Evolutionary conservation across 2,329 filamentous ascomycete genomes (phyloP).

Genomic region (Claviceps monticola): DNA sequence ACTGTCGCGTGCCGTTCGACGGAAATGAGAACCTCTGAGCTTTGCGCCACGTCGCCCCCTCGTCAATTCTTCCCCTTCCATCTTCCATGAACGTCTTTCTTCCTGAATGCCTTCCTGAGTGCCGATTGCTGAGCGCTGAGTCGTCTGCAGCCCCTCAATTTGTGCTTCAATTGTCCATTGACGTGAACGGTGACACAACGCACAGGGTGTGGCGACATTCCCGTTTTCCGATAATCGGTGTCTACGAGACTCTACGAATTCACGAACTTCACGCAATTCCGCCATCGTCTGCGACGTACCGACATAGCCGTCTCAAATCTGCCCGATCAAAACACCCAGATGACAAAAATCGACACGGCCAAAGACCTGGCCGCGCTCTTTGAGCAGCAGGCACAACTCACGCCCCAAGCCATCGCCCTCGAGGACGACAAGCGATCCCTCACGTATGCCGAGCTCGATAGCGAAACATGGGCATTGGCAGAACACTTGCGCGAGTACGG

Average conservation of each 20-base stretch:
- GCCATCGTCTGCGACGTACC: too few species aligned
- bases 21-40: too few species aligned
- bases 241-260: too few species aligned
- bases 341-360: slow-evolving; percentile 54
- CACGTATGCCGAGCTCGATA: slow-evolving; percentile 61
- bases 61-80: not conserved
- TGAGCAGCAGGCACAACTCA: slow-evolving; percentile 49
- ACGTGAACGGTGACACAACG: too few species aligned
- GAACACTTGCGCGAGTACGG: slow-evolving; percentile 50
- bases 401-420: slow-evolving; percentile 55
- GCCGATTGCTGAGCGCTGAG: too few species aligned
- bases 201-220: too few species aligned
- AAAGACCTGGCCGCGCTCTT: slow-evolving; percentile 66
- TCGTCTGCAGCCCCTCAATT: too few species aligned
- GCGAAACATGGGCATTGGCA: slow-evolving; percentile 51
- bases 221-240: too few species aligned
- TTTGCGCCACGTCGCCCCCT: not conserved
- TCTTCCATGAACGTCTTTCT: not conserved
- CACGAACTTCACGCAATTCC: too few species aligned
- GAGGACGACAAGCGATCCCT: slow-evolving; percentile 55
- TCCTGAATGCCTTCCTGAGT: too few species aligned
- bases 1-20: too few species aligned
- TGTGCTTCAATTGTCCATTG: not conserved
- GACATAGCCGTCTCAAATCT: too few species aligned
- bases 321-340: slow-evolving; percentile 15